These are phyloP conservation scores for Didymella segeticola DNA, from an alignment of 2,329 filamentous ascomycete species.

Conservation along the genomic window DNA sequence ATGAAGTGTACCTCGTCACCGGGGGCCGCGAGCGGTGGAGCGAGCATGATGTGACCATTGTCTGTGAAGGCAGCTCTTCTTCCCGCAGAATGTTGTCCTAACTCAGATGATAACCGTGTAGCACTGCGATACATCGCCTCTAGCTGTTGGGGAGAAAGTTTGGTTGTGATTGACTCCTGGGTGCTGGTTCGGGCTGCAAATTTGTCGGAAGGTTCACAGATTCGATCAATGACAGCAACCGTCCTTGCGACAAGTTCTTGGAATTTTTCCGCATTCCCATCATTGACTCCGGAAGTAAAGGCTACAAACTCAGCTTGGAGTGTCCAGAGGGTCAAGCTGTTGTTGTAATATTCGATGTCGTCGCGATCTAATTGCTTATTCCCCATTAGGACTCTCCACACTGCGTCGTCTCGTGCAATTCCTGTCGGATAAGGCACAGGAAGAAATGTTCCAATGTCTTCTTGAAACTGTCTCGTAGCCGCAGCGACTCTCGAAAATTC, in stretches of 20 bases:
- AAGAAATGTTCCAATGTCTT: background rate
- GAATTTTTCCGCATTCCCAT: background rate
- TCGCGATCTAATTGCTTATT: background rate
- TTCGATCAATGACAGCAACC: too few species aligned
- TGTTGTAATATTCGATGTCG: background rate
- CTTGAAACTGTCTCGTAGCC: background rate
- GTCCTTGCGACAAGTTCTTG: too few species aligned
- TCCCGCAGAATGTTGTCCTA: background rate
- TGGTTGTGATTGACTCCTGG: too few species aligned
- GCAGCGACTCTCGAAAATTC: background rate
- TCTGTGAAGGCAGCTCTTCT: background rate
- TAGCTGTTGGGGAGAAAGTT: background rate
- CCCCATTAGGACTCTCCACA: background rate
- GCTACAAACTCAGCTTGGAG: background rate
- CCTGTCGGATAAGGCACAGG: background rate
- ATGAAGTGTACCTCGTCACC: background rate
- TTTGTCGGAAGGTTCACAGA: too few species aligned
- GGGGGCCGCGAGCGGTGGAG: background rate
- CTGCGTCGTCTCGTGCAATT: background rate
- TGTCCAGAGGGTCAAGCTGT: background rate
- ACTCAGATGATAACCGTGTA: background rate
- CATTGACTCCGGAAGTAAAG: background rate
- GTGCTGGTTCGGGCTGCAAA: too few species aligned
- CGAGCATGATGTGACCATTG: background rate
- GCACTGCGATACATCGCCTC: background rate